phyloP scores from a whole-genome alignment of 2,329 filamentous ascomycete genomes.

The Lasiodiplodia theobromae region DNA sequence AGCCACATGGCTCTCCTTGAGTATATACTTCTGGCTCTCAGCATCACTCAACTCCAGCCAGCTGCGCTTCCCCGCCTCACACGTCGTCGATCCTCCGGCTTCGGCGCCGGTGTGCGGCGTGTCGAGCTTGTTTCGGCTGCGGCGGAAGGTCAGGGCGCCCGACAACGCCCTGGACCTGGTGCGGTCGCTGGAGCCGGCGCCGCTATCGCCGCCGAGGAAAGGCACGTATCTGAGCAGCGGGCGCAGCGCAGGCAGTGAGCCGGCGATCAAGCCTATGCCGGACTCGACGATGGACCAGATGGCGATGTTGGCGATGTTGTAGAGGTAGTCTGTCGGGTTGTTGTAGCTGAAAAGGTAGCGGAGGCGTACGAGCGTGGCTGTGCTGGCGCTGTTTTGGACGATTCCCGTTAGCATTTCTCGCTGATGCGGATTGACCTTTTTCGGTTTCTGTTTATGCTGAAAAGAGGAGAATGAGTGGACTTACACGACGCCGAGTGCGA shows the following conservation, averaged over 20 bases:
- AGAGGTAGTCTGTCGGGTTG: constrained; percentile 51
- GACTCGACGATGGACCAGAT: constrained; percentile 59
- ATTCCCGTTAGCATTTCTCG: constrained; percentile 11
- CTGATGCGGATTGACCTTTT: background rate
- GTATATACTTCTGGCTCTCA: constrained; percentile 49
- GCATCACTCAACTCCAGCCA: constrained; percentile 33
- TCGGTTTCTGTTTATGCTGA: too few relatives aligned
- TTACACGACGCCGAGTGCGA: constrained; percentile 54
- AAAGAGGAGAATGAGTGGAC: constrained; percentile 20
- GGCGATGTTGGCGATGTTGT: constrained; percentile 49
- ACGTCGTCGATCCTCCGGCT: background rate
- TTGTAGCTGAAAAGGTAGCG: constrained; percentile 51
- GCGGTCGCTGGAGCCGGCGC: constrained; percentile 31
- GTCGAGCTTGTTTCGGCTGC: too few relatives aligned
- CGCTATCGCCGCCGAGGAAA: constrained; percentile 37
- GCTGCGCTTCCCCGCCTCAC: background rate
- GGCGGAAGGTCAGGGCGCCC: too few relatives aligned
- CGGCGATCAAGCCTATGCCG: constrained; percentile 59
- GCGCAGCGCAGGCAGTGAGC: constrained; percentile 55
- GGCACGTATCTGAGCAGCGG: constrained; percentile 46
- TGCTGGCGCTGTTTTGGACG: constrained; percentile 39
- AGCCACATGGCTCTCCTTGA: constrained; percentile 44
- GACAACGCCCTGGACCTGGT: background rate
- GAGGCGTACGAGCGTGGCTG: constrained; percentile 53
- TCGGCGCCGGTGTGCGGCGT: too few relatives aligned